These are phyloP conservation scores for Fusarium paranaense DNA, from an alignment of 2,329 filamentous ascomycete species.

Conservation along the genomic window DNA sequence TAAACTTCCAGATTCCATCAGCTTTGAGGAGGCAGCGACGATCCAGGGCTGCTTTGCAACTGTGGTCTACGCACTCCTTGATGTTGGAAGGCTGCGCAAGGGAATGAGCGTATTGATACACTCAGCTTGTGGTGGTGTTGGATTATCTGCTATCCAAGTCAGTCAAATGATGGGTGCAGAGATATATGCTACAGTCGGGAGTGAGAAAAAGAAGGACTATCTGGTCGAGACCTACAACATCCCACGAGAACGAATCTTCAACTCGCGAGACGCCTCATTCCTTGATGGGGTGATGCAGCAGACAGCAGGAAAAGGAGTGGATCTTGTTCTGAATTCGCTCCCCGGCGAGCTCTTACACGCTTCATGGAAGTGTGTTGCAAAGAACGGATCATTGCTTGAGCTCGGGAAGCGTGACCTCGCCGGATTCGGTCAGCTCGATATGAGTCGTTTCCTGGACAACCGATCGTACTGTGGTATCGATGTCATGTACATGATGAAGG, in stretches of 20 bases:
- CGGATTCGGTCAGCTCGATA: slow-evolving; percentile 7
- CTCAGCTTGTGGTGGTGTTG: slow-evolving; percentile 46
- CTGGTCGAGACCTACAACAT: slow-evolving; percentile 45
- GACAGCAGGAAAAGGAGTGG: slow-evolving; percentile 48
- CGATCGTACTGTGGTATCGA: slow-evolving; percentile 32
- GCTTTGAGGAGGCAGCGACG: slow-evolving; percentile 49
- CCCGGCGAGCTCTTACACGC: slow-evolving; percentile 45
- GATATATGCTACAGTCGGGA: slow-evolving; percentile 36
- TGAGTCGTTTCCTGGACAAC: slow-evolving; percentile 33
- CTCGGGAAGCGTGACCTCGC: slow-evolving; percentile 49
- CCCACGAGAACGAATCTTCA: slow-evolving; percentile 47
- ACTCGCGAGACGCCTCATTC: slow-evolving; percentile 44
- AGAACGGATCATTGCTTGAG: slow-evolving; percentile 51
- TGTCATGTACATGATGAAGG: slow-evolving; percentile 14
- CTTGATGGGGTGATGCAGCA: slow-evolving; percentile 37
- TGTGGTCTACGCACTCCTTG: slow-evolving; percentile 36
- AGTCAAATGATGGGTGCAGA: slow-evolving; percentile 41
- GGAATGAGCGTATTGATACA: slow-evolving; percentile 52
- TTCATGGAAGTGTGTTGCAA: slow-evolving; percentile 51
- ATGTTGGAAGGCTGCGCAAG: slow-evolving; percentile 43
- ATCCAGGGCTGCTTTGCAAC: slow-evolving; percentile 50
- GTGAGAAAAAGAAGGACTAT: slow-evolving; percentile 45
- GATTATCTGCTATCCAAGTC: slow-evolving; percentile 47
- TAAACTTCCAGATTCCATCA: slow-evolving; percentile 51
- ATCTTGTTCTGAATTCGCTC: slow-evolving; percentile 51